These are phyloP conservation scores for Pseudohyphozyma bogoriensis DNA, from an alignment of 768 basidiomycete genomes.

Conservation along the genomic window DNA sequence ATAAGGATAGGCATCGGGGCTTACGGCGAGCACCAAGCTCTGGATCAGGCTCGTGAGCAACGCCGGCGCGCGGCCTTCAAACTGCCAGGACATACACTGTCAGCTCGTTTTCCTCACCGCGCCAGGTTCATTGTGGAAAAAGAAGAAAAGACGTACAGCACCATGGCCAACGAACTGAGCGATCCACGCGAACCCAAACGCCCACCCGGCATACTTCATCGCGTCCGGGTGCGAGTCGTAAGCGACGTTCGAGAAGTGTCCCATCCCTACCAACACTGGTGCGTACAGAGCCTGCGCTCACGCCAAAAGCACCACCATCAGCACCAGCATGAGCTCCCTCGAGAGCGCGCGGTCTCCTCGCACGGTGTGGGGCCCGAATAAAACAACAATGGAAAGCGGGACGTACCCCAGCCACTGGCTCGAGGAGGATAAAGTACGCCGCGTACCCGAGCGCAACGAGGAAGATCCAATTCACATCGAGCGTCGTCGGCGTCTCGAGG, in stretches of 20 bases:
- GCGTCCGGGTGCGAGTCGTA: conserved; percentile 49
- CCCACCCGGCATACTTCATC: conserved; percentile 46
- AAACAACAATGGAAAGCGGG: too few species aligned
- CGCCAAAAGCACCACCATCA: not conserved
- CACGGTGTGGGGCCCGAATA: too few species aligned
- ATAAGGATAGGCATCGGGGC: not conserved
- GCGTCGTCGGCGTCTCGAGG: too few species aligned
- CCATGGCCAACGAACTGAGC: conserved; percentile 86
- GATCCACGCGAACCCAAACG: conserved; percentile 72
- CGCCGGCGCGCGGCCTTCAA: conserved; percentile 80
- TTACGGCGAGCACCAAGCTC: conserved; percentile 37
- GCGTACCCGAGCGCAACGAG: conserved; percentile 53
- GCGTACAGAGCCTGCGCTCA: conserved; percentile 61
- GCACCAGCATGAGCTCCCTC: not conserved
- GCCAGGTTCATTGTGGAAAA: not conserved
- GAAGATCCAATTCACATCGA: conserved; percentile 60
- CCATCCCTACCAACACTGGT: conserved; percentile 55
- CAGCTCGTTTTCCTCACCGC: not conserved
- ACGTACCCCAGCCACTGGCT: conserved; percentile 75
- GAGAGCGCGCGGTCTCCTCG: not conserved
- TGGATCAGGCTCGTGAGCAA: conserved; percentile 78
- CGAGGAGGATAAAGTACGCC: conserved; percentile 67
- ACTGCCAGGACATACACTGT: conserved; percentile 38
- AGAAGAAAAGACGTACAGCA: conserved; percentile 3
- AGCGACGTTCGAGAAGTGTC: conserved; percentile 59